phyloP scores from a whole-genome alignment of 768 basidiomycete species.

The Bullera alba region DNA sequence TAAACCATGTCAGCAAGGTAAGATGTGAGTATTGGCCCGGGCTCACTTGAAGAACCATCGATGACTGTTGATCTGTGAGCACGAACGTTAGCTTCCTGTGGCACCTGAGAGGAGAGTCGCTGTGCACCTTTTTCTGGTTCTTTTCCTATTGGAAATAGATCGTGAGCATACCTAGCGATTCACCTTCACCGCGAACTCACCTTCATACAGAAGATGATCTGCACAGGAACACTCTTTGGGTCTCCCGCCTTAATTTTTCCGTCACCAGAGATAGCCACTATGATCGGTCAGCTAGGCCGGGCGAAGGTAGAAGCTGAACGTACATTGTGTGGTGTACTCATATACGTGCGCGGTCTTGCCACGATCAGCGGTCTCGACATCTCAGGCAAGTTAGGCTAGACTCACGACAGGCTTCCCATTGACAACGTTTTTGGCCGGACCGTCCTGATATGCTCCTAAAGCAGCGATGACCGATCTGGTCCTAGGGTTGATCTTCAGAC shows the following conservation, averaged over 20 bases:
- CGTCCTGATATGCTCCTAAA: conserved; percentile 92
- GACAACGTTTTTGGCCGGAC: conserved; percentile 55
- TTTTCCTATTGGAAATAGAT: conserved; percentile 22
- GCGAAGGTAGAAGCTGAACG: too few species aligned
- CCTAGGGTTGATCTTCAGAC: conserved; percentile 69
- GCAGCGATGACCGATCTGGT: conserved; percentile 65
- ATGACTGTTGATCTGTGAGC: conserved; percentile 88
- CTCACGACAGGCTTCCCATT: conserved; percentile 65
- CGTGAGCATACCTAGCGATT: conserved; percentile 56
- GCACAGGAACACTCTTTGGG: conserved; percentile 75
- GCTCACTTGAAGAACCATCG: conserved; percentile 77
- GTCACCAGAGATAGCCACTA: conserved; percentile 73
- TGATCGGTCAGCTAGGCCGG: conserved; percentile 2
- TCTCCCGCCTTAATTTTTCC: conserved; percentile 65
- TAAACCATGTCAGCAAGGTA: conserved; percentile 5
- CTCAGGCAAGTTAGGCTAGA: background rate
- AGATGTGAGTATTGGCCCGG: background rate
- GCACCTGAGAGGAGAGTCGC: too few species aligned
- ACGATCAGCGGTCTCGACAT: background rate
- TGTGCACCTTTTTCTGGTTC: conserved; percentile 81
- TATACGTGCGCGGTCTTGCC: conserved; percentile 38
- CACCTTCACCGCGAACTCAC: conserved; percentile 5
- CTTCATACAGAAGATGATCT: conserved; percentile 68
- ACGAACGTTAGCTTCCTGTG: background rate
- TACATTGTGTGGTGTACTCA: conserved; percentile 71